Conservation (phyloP, 2,329 filamentous ascomycete genomes). For the Penicillium sp. region DNA sequence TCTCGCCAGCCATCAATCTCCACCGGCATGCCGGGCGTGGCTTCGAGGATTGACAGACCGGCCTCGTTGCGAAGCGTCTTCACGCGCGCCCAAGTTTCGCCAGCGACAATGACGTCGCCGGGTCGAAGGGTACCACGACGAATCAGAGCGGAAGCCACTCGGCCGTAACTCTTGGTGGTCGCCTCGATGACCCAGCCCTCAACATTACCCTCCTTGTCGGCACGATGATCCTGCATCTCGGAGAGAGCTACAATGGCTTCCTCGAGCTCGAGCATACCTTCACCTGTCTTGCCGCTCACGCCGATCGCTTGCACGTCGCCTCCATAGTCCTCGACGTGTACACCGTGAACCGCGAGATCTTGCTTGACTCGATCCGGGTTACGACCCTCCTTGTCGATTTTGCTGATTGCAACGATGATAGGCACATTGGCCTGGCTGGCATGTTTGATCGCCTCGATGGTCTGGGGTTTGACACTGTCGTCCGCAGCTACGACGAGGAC, state of each 20-base stretch:
- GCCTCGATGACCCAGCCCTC: slow-evolving; percentile 95
- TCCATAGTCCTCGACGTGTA: slow-evolving; percentile 91
- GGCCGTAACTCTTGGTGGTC: slow-evolving; percentile 76
- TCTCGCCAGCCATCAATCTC: slow-evolving; percentile 94
- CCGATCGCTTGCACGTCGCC: slow-evolving; percentile 88
- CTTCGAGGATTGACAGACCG: slow-evolving; percentile 64
- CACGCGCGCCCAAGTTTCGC: slow-evolving; percentile 81
- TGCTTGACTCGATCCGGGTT: slow-evolving; percentile 78
- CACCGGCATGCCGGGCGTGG: slow-evolving; percentile 80
- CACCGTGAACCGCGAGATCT: slow-evolving; percentile 73
- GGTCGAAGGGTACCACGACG: slow-evolving; percentile 75
- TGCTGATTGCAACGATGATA: slow-evolving; percentile 97
- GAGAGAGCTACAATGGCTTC: slow-evolving; percentile 81
- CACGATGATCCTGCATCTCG: slow-evolving; percentile 84
- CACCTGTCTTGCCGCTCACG: slow-evolving; percentile 88
- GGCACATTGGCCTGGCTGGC: slow-evolving; percentile 80
- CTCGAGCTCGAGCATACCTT: slow-evolving; percentile 86
- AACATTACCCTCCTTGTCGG: slow-evolving; percentile 66
- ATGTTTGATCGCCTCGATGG: slow-evolving; percentile 91
- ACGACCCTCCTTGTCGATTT: slow-evolving; percentile 82
- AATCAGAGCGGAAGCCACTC: slow-evolving; percentile 81
- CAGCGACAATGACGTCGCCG: slow-evolving; percentile 81
- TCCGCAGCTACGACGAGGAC: slow-evolving; percentile 93
- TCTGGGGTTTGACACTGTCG: slow-evolving; percentile 96
- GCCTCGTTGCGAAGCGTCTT: slow-evolving; percentile 79